Base-by-base conservation (phyloP, 164 flowering plant genomes). In the Chimonanthus praecox region DNA sequence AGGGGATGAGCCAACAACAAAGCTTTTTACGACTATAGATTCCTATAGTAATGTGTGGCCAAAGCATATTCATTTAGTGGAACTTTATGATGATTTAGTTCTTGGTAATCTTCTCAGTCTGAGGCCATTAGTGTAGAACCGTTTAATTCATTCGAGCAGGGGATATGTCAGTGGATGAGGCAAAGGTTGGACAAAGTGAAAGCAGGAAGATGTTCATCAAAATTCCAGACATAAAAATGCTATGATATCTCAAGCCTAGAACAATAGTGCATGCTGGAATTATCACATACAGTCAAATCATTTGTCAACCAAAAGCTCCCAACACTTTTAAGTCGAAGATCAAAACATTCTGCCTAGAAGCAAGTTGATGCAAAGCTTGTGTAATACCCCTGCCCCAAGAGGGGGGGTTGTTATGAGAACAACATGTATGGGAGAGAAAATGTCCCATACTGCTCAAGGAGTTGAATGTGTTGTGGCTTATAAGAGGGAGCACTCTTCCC, bases 1-100 rank as follows among this genome's bases (percentile, higher is more conserved):
- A 33, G 99, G 91, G 82, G 97, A 92, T 62, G 97, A 87, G 75
- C 92, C 89, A 73, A 76, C 80, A 13, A 54, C 78, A 9, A 82
- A 85, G 82, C 77, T 82, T 70, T 74, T 74, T 44, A 83, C 77
- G 51, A 67, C 58, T 58, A 60, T 47, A 47, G 77, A 83, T 6
- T 64, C 78, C 47, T 69, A 72, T 6, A 72, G 80, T 33, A 67
- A 50, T 60, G 20, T 44, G 43, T 62, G 71, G 63, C 73, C 47
- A 45, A 78, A 79, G 46, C 64, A 69, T 68, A 84, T 76, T 44
- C 49, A 69, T 74, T 74, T 85, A n/a, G 43, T 76, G 69, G 47
- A 47, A 10, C 63, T 82, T 80, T 78, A 64, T 62, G 54, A 64
- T 62, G 54, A 47, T 50, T 64, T 67, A 58, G 77, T 64, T 45